A percentile compares a stretch with the other conserved stretches of the same genome.
Evolutionary conservation across 768 basidiomycete species (phyloP).

Genomic region (Suillus discolor): DNA sequence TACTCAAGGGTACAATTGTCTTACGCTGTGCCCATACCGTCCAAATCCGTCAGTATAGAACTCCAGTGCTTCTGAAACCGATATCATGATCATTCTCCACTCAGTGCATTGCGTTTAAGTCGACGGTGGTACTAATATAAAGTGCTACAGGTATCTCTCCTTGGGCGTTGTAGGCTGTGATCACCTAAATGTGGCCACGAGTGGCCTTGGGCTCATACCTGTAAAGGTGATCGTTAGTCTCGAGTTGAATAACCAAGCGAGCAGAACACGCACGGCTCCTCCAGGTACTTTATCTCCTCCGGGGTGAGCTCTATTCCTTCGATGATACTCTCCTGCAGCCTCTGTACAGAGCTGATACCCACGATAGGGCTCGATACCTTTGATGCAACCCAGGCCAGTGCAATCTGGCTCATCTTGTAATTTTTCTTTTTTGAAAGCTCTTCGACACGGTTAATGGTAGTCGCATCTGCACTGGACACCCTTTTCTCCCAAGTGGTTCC

Average conservation of each 20-base stretch:
- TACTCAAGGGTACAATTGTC: too few species aligned
- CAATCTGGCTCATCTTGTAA: slow-evolving; percentile 47
- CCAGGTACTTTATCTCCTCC: slow-evolving; percentile 34
- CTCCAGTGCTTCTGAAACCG: neutral
- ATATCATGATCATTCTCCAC: neutral
- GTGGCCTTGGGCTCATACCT: slow-evolving; percentile 25
- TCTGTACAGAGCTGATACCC: slow-evolving; percentile 36
- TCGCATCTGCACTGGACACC: slow-evolving; percentile 31
- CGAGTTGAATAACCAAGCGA: neutral
- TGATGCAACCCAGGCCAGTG: slow-evolving; percentile 41
- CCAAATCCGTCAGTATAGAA: too few species aligned
- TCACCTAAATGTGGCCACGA: slow-evolving; percentile 12
- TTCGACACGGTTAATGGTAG: slow-evolving; percentile 43
- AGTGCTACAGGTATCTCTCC: neutral
- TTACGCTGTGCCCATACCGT: too few species aligned
- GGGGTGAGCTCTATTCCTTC: slow-evolving; percentile 24
- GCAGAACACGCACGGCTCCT: slow-evolving; percentile 26
- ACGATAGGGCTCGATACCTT: slow-evolving; percentile 50
- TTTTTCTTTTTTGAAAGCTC: slow-evolving; percentile 42
- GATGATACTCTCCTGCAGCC: slow-evolving; percentile 34
- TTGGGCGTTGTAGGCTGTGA: neutral
- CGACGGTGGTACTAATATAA: neutral
- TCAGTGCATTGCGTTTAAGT: neutral
- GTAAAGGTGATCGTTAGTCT: slow-evolving; percentile 3
- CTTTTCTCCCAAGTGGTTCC: slow-evolving; percentile 28